phyloP scores from a whole-genome alignment of 1,139 yeast species.

The Lodderomyces theae region DNA sequence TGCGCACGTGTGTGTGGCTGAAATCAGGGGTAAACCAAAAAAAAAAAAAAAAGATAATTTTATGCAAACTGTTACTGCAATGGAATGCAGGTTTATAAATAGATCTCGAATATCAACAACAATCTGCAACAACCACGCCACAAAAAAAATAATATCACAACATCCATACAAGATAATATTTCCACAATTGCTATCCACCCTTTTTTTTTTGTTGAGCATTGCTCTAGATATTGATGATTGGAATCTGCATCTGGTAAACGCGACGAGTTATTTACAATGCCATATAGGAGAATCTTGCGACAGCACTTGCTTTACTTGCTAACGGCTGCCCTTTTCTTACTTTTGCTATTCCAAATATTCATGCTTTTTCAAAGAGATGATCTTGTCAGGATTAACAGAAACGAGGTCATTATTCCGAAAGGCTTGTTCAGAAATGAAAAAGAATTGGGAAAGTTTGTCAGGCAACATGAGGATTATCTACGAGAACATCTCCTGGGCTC shows the following conservation, averaged over 20 bases:
- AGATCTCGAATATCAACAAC: background rate
- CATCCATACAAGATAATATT: too few relatives aligned
- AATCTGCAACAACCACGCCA: background rate
- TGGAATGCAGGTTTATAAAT: background rate
- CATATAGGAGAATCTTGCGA: background rate
- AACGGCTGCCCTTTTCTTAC: constrained; percentile 3
- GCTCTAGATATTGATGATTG: background rate
- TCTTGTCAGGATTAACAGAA: constrained; percentile 13
- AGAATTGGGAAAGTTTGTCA: constrained; percentile 16
- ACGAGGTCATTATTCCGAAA: constrained; percentile 22
- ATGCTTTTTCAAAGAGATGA: background rate
- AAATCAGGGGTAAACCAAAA: too few relatives aligned
- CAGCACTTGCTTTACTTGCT: background rate
- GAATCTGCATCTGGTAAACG: background rate
- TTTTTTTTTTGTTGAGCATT: background rate
- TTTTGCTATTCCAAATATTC: constrained; percentile 1
- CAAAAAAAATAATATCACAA: too few relatives aligned
- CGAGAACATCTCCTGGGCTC: constrained; percentile 13
- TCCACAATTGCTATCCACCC: background rate
- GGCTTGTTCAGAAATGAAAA: constrained; percentile 16
- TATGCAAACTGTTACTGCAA: too few relatives aligned
- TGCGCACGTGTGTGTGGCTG: too few relatives aligned
- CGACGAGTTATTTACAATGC: background rate
- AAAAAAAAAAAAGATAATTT: too few relatives aligned
- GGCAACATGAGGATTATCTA: constrained; percentile 11